Evolutionary conservation across 805 yeast genomes (phyloP).

Genomic region (Ogataea dorogensis): DNA sequence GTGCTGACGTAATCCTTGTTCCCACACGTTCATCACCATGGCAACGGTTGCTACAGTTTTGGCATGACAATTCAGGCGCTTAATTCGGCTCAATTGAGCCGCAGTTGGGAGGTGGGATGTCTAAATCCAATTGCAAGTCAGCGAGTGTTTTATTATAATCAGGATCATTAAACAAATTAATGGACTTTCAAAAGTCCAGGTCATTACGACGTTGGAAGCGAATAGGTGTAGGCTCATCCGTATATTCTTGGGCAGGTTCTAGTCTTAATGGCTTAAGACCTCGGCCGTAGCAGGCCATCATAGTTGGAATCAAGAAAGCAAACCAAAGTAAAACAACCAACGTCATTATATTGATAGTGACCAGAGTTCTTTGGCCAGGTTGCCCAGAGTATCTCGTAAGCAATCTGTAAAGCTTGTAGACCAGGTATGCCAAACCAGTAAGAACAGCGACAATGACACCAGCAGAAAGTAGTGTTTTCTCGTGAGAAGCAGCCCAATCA

Average conservation of each 20-base stretch:
- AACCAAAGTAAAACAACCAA: constrained; percentile 33
- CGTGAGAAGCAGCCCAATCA: constrained; percentile 39
- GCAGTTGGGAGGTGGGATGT: too few species aligned
- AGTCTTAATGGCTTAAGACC: constrained; percentile 18
- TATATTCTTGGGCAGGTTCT: not conserved
- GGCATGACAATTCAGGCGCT: too few species aligned
- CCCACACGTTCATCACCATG: too few species aligned
- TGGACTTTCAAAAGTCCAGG: constrained; percentile 1
- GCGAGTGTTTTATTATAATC: too few species aligned
- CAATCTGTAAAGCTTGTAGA: constrained; percentile 40
- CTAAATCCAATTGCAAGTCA: too few species aligned
- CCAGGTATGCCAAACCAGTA: constrained; percentile 39
- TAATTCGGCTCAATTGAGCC: too few species aligned
- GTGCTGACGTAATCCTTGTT: too few species aligned
- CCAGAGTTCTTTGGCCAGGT: constrained; percentile 42
- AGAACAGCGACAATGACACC: constrained; percentile 29
- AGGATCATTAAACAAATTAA: too few species aligned
- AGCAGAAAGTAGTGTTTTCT: constrained; percentile 25
- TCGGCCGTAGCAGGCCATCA: constrained; percentile 13
- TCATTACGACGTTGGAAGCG: not conserved
- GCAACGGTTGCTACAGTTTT: too few species aligned
- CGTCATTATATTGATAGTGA: constrained; percentile 41
- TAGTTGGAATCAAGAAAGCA: constrained; percentile 16
- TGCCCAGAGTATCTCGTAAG: constrained; percentile 33
- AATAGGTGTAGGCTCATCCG: too few species aligned